Evolutionary conservation across 2,329 filamentous ascomycete species (phyloP).

Genomic region (Teratosphaeria pseudoeucalypti): DNA sequence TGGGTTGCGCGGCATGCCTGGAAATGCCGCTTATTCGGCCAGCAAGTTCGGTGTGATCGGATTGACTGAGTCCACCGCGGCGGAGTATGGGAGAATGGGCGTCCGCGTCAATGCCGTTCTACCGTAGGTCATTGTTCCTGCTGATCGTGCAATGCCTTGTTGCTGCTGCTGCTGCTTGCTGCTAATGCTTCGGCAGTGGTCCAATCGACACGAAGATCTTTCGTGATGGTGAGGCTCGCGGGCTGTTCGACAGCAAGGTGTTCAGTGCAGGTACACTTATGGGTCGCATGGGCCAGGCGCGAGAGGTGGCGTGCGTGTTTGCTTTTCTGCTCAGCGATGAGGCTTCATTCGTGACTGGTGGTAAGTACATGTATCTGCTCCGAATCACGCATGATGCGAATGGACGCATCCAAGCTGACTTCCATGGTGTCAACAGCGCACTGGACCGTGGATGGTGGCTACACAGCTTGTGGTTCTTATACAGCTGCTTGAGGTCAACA

Average conservation of each 20-base stretch:
- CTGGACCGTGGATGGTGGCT: conserved; percentile 17
- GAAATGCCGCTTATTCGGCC: conserved; percentile 5
- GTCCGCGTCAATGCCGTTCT: conserved; percentile 13
- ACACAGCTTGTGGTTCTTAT: not conserved
- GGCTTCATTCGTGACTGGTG: conserved; percentile 37
- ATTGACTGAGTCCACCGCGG: conserved; percentile 12
- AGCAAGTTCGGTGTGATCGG: conserved; percentile 16
- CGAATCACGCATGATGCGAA: too few species aligned
- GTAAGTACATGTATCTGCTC: conserved; percentile 20
- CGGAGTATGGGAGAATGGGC: conserved; percentile 9
- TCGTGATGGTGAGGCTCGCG: not conserved
- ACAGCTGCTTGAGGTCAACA: not conserved
- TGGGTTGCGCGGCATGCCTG: conserved; percentile 23
- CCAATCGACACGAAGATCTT: not conserved
- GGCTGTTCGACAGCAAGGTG: not conserved
- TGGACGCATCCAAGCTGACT: not conserved
- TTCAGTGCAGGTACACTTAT: not conserved
- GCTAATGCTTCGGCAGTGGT: not conserved
- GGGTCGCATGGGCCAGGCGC: conserved; percentile 5
- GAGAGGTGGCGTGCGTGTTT: conserved; percentile 34
- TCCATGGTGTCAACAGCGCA: conserved; percentile 6
- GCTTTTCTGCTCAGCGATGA: conserved; percentile 40
- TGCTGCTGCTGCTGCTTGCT: not conserved
- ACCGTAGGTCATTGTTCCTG: not conserved
- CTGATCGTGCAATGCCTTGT: not conserved